Evolutionary conservation across 2,329 filamentous ascomycete species (phyloP).

Genomic region (Stagonosporopsis rhizophila): DNA sequence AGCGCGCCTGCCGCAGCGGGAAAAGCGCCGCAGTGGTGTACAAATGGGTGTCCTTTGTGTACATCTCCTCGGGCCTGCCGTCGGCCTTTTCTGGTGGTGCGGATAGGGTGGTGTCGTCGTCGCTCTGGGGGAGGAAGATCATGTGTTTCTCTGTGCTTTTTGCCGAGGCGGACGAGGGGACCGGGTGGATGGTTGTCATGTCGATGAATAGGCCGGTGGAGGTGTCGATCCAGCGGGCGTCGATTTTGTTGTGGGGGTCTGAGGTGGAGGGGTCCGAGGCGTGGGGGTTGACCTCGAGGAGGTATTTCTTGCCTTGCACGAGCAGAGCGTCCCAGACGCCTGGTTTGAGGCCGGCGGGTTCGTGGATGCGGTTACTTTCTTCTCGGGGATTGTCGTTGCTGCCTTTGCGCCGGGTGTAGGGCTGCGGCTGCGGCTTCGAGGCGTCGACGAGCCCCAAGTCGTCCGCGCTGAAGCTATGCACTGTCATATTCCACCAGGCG

Average conservation of each 20-base stretch:
- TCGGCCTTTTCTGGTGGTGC: not conserved
- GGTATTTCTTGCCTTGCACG: conserved; percentile 50
- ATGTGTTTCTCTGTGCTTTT: not conserved
- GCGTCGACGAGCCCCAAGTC: conserved; percentile 19
- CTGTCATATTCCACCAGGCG: conserved; percentile 68
- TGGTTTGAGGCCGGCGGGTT: not conserved
- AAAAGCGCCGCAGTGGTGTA: conserved; percentile 64
- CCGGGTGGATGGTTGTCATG: conserved; percentile 62
- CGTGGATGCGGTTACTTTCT: not conserved
- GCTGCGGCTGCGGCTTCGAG: not conserved
- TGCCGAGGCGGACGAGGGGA: conserved; percentile 45
- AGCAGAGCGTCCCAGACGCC: conserved; percentile 19
- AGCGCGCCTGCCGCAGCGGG: conserved; percentile 61
- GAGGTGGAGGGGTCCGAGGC: conserved; percentile 54
- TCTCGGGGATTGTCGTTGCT: too few relatives aligned
- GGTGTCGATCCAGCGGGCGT: conserved; percentile 68
- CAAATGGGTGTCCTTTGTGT: conserved; percentile 64
- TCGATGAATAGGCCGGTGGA: conserved; percentile 67
- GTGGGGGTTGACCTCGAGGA: conserved; percentile 67
- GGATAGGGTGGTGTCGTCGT: too few relatives aligned
- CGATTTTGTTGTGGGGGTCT: conserved; percentile 64
- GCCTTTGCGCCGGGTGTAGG: too few relatives aligned
- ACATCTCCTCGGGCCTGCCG: conserved; percentile 17
- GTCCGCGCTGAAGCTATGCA: conserved; percentile 51
- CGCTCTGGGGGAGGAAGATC: not conserved